Conservation (phyloP, 169 alveolate species). For the Condylostoma magnum region DNA sequence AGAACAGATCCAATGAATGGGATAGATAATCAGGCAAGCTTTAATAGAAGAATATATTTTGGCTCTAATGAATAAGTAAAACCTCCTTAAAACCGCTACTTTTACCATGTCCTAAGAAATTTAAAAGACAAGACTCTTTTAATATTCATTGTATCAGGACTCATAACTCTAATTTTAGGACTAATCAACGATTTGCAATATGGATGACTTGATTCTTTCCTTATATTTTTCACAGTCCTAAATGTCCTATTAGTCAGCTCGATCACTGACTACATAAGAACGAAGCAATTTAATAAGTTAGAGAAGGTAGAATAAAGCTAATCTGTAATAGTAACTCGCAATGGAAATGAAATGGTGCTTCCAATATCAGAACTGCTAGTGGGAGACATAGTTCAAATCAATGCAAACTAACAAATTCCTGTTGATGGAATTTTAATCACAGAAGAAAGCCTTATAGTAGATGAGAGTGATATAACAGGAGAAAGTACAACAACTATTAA, state of each 20-base stretch:
- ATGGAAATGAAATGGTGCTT: conserved; percentile 59
- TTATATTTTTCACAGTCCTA: conserved; percentile 76
- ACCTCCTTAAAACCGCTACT: too few relatives aligned
- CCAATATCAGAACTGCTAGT: conserved; percentile 58
- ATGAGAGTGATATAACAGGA: conserved; percentile 85
- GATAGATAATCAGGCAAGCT: too few relatives aligned
- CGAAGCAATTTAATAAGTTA: conserved; percentile 67
- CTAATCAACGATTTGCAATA: background rate
- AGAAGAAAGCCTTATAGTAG: conserved; percentile 59
- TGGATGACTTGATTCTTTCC: conserved; percentile 84
- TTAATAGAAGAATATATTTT: too few relatives aligned
- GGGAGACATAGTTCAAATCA: conserved; percentile 75
- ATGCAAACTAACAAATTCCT: conserved; percentile 74
- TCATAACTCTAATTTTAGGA: conserved; percentile 12
- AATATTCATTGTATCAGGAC: conserved; percentile 21
- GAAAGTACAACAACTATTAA: conserved; percentile 48
- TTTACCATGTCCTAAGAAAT: too few relatives aligned
- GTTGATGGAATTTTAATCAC: conserved; percentile 77
- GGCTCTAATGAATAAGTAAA: too few relatives aligned
- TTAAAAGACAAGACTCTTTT: conserved; percentile 28
- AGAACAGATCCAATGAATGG: too few relatives aligned
- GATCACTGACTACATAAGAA: conserved; percentile 69
- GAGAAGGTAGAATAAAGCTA: conserved; percentile 48
- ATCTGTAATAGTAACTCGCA: conserved; percentile 57
- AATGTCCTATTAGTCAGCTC: conserved; percentile 74